A percentile compares a stretch with the other conserved stretches of the same genome.
These are phyloP conservation scores for Volutella citrinella DNA, from an alignment of 2,329 filamentous ascomycete genomes.

Conservation along the genomic window DNA sequence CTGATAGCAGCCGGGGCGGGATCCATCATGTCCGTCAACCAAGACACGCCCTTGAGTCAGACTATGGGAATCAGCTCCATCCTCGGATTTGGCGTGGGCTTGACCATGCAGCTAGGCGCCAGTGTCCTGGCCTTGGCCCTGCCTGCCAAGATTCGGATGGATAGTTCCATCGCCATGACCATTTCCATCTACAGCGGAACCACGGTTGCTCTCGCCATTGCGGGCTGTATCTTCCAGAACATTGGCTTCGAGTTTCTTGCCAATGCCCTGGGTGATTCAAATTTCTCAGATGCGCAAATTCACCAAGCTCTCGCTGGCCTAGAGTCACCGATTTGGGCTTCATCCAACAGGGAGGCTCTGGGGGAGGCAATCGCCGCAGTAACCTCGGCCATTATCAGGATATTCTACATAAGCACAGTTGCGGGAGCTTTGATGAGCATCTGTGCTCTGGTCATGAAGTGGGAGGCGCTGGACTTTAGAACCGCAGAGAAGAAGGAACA, in stretches of 20 bases:
- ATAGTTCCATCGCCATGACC: slow-evolving; percentile 29
- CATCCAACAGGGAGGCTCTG: background rate
- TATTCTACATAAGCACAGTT: background rate
- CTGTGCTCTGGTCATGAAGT: background rate
- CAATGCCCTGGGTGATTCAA: background rate
- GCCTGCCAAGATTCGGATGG: slow-evolving; percentile 17
- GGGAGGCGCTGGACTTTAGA: background rate
- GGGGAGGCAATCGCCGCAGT: background rate
- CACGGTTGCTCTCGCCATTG: slow-evolving; percentile 2
- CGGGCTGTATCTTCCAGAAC: slow-evolving; percentile 7
- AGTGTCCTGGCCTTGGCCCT: slow-evolving; percentile 24
- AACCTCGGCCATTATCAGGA: background rate
- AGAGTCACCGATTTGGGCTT: background rate
- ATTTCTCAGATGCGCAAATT: background rate
- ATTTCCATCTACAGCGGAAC: slow-evolving; percentile 27
- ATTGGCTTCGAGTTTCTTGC: background rate
- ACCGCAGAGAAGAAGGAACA: background rate
- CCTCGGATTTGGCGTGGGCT: slow-evolving; percentile 29
- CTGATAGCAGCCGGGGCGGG: slow-evolving; percentile 24
- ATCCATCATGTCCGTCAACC: slow-evolving; percentile 20
- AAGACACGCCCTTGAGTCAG: slow-evolving; percentile 16
- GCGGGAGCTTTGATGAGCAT: background rate
- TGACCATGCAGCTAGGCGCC: slow-evolving; percentile 28
- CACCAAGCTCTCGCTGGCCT: background rate
- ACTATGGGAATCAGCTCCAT: slow-evolving; percentile 31